Evolutionary conservation across 495 filamentous ascomycete genomes (phyloP), one percentile per base, ranked within the genome.

Genomic region (Gamarada debralockiae): DNA sequence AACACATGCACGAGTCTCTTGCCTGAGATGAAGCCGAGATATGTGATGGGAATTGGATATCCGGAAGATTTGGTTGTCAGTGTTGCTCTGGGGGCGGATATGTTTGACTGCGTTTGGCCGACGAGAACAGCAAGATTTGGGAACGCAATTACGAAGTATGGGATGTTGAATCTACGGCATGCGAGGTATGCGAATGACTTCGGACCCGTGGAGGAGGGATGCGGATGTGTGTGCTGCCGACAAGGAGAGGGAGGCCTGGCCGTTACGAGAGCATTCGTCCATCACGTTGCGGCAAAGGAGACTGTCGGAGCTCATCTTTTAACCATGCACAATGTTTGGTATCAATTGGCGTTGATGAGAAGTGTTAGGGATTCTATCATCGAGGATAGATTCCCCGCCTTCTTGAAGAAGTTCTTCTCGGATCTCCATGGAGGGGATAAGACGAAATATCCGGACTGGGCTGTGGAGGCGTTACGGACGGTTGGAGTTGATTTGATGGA

Each of bases 31-130:
- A 97, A 97, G 65, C 93, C 93, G 3, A 77, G 93, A 67, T 97
- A 98, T 70, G 93, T 97, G 31, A 97, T 98, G 95, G 93, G 93
- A 14, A 90, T 98, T 56, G 90, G 93, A 25, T 98, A 96, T 65
- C 93, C 93, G 1, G 93, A 97, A 65, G 93, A 98, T 67, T 74
- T 98, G 48, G 74, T 98, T 12, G 90, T 98, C 13, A 90, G 88
- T 46, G 77, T 95, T 12, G 93, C 93, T 10, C 78, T 98, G 4
- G 93, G 93, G 3, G 93, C 95, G 20, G 93, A 98, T 65, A 97
- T 98, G 95, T 98, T 98, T 67, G 93, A 98, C 71, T 98, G 95
- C 63, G 93, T 97, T 5, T 98, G 95, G 95, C 95, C 92, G 7
- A 98, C 93, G 21, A 78, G 93, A 36, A 97, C 93, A 21, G 93